Conservation (phyloP, 768 basidiomycete species). For the Panaeolus papilionaceus region DNA sequence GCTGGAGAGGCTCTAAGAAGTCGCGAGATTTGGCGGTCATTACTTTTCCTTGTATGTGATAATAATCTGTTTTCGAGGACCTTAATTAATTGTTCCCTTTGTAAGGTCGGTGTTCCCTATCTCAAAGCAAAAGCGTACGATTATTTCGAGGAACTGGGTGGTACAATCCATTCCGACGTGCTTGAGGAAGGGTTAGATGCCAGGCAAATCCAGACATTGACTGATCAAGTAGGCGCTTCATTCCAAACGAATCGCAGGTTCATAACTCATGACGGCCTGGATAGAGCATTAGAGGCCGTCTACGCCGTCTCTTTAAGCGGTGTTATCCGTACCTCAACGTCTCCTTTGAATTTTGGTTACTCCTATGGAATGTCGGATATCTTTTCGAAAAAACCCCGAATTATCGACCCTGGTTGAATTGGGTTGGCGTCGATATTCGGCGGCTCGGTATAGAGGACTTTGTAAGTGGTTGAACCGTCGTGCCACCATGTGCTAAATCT, state of each 20-base stretch:
- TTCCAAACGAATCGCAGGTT: neutral
- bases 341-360: slow-evolving; percentile 79
- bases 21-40: slow-evolving; percentile 75
- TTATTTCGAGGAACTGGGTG: slow-evolving; percentile 89
- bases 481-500: slow-evolving; percentile 7
- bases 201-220: slow-evolving; percentile 50
- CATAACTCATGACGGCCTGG: slow-evolving; percentile 3
- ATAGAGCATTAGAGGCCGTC: slow-evolving; percentile 58
- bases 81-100: slow-evolving; percentile 7
- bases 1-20: slow-evolving; percentile 68
- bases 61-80: neutral
- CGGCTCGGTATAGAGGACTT: slow-evolving; percentile 82
- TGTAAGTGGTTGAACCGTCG: slow-evolving; percentile 46
- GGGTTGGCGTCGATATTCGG: slow-evolving; percentile 85
- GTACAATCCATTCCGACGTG: slow-evolving; percentile 73
- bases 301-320: slow-evolving; percentile 69
- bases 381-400: slow-evolving; percentile 86
- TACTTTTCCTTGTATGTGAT: slow-evolving; percentile 78
- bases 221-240: slow-evolving; percentile 54
- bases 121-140: slow-evolving; percentile 88
- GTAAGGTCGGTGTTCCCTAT: slow-evolving; percentile 88
- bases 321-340: slow-evolving; percentile 86
- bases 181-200: slow-evolving; percentile 57
- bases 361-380: slow-evolving; percentile 87
- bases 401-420: slow-evolving; percentile 91